These are phyloP conservation scores for Kokia cookei DNA, from an alignment of 441 rosid genomes.

Conservation along the genomic window DNA sequence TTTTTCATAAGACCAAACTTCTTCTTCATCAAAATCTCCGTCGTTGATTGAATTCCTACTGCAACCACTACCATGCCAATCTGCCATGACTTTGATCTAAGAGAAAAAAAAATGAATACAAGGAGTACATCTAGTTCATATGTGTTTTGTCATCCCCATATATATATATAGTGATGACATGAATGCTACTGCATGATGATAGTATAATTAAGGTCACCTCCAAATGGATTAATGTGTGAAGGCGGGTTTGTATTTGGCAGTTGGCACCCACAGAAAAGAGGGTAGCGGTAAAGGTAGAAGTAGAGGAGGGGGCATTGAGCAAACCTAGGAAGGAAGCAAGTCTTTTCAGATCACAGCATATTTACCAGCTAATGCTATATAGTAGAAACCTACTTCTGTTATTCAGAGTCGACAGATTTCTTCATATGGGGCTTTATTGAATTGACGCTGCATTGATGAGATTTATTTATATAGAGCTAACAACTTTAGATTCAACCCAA, in stretches of 20 bases:
- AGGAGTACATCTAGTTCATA: slow-evolving; percentile 27
- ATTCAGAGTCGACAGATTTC: background rate
- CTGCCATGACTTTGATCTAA: slow-evolving; percentile 20
- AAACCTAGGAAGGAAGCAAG: slow-evolving; percentile 9
- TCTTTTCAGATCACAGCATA: slow-evolving; percentile 6
- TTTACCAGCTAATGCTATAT: slow-evolving; percentile 1
- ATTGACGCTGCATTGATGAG: background rate
- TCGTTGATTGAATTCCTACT: slow-evolving; percentile 24
- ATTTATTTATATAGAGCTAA: too few relatives aligned
- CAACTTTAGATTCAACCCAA: background rate
- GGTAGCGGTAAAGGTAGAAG: background rate
- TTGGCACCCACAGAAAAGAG: slow-evolving; percentile 9
- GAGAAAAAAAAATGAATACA: slow-evolving; percentile 24
- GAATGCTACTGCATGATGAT: too few relatives aligned
- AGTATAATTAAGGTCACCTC: slow-evolving; percentile 1
- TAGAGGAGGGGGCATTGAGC: slow-evolving; percentile 7
- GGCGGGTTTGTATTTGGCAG: background rate
- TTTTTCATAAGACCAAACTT: slow-evolving; percentile 49
- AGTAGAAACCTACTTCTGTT: background rate
- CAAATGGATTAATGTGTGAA: background rate
- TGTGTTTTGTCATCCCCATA: slow-evolving; percentile 12
- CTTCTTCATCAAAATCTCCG: slow-evolving; percentile 78
- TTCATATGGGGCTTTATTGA: background rate
- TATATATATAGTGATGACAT: too few relatives aligned
- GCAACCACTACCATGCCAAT: slow-evolving; percentile 26